Base-by-base conservation (phyloP, 352 stramenopile species). In the Globisporangium nagaii region DNA sequence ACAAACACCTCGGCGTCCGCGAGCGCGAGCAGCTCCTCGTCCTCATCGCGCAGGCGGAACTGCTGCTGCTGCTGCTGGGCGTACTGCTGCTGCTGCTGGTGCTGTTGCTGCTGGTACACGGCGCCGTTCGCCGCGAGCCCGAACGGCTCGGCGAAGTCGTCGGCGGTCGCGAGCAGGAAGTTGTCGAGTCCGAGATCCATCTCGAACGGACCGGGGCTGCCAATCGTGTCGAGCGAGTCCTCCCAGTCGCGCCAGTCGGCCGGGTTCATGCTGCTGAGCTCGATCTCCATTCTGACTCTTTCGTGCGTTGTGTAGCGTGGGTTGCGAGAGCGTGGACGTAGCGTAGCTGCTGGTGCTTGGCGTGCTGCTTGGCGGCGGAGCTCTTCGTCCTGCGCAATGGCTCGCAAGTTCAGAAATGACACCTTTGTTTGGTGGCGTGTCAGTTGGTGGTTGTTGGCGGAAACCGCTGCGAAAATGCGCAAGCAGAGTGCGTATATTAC, bases 111-210 rank as follows among this genome's bases (percentile, higher is more conserved):
- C 41, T 70, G 60, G 44, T 66, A 63, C 65, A 50, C 17, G 15
- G 66, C 51, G 2, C 60, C 45, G 17, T 59, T 45, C 27, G 59
- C 53, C 8, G 46, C n/a, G 17, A 56, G 13, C 0, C 31, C 54
- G 24, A 85, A 71, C 9, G 74, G 71, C 43, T 84, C 75, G 40
- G 84, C 66, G 60, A 87, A 84, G 50, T 84, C 75, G 46, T 90
- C 77, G 13, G 70, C 68, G 13, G 65, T 74, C 15, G 72, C 65
- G 37, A 90, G 48, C 47, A 89, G 41, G 41, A 82, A 86, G 44
- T 80, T 66, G 61, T 90, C 79, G 20, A 88, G 66, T 19, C 78
- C 66, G 20, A 90, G 51, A 24, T 90, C 79, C 35, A 78, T 61
- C 45, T 88, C 79, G 41, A 84, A 66, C 39, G 56, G 53, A 2